These are phyloP conservation scores for Penicillium ochrochloron DNA, from an alignment of 495 filamentous ascomycete genomes.

Conservation along the genomic window DNA sequence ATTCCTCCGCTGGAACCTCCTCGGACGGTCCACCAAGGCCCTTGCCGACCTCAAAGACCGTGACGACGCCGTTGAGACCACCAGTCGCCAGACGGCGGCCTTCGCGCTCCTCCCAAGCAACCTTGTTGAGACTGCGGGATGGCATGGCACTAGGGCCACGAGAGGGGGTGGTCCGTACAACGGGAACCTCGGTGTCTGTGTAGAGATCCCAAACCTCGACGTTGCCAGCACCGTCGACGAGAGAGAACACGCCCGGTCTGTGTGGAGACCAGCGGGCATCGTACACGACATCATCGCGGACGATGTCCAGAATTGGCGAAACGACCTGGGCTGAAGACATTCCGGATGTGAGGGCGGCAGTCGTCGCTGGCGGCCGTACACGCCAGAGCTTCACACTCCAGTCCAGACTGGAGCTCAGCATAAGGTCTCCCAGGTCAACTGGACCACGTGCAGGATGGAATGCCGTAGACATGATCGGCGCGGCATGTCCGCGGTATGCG, in stretches of 20 bases:
- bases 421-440: conserved; percentile 93
- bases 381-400: conserved; percentile 99
- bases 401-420: conserved; percentile 84
- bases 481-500: conserved; percentile 83
- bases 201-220: conserved; percentile 96
- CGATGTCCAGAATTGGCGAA: conserved; percentile 82
- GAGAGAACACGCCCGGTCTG: conserved; percentile 88
- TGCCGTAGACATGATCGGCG: conserved; percentile 92
- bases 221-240: conserved; percentile 91
- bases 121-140: conserved; percentile 84
- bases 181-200: conserved; percentile 87
- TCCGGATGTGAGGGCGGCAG: conserved; percentile 48
- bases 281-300: conserved; percentile 93
- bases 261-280: conserved; percentile 93
- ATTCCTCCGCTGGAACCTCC: conserved; percentile 81
- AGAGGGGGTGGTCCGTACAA: conserved; percentile 73
- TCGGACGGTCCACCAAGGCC: conserved; percentile 79
- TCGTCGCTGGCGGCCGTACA: conserved; percentile 69
- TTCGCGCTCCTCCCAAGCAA: conserved; percentile 90
- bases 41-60: conserved; percentile 89
- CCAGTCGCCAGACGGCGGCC: conserved; percentile 86
- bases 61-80: conserved; percentile 86
- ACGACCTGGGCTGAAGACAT: conserved; percentile 49
- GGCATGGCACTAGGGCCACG: conserved; percentile 56
- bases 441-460: conserved; percentile 92